Percentiles rank a stretch among this genome's conserved stretches.
These are phyloP conservation scores for Naganishia liquefaciens DNA, from an alignment of 1,284 basidiomycete species.

Conservation along the genomic window DNA sequence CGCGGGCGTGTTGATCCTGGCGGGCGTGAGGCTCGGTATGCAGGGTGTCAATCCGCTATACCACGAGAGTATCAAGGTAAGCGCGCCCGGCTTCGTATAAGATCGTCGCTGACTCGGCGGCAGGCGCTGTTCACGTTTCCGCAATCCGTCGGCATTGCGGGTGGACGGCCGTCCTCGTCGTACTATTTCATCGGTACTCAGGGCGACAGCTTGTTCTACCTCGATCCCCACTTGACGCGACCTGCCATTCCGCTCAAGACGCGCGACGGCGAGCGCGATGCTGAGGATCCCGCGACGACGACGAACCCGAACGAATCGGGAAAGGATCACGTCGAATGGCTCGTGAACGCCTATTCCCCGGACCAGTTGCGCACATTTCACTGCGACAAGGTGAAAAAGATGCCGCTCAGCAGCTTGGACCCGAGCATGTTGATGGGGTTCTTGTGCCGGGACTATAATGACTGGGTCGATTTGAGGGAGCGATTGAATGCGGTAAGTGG, in stretches of 20 bases:
- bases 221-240: conserved; percentile 90
- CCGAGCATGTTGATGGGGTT: conserved; percentile 97
- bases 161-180: conserved; percentile 89
- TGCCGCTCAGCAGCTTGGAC: conserved; percentile 86
- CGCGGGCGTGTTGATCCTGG: conserved; percentile 79
- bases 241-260: conserved; percentile 74
- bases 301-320: conserved; percentile 21
- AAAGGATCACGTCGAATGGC: conserved; percentile 56
- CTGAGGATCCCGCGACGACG: not conserved
- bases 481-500: conserved; percentile 67
- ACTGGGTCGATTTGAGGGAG: conserved; percentile 78
- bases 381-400: conserved; percentile 88
- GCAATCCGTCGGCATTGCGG: conserved; percentile 93
- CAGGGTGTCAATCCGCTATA: conserved; percentile 95
- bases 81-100: conserved; percentile 35
- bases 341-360: conserved; percentile 63
- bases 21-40: conserved; percentile 83
- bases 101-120: not conserved
- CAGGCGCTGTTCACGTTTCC: conserved; percentile 87
- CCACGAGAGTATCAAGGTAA: conserved; percentile 87
- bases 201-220: conserved; percentile 85
- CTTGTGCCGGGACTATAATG: conserved; percentile 73
- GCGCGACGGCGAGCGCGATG: conserved; percentile 51
- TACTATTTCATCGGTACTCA: conserved; percentile 97
- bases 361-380: conserved; percentile 84